Conservation (phyloP, 805 yeast species). For the Aciculoconidium aculeatum region DNA sequence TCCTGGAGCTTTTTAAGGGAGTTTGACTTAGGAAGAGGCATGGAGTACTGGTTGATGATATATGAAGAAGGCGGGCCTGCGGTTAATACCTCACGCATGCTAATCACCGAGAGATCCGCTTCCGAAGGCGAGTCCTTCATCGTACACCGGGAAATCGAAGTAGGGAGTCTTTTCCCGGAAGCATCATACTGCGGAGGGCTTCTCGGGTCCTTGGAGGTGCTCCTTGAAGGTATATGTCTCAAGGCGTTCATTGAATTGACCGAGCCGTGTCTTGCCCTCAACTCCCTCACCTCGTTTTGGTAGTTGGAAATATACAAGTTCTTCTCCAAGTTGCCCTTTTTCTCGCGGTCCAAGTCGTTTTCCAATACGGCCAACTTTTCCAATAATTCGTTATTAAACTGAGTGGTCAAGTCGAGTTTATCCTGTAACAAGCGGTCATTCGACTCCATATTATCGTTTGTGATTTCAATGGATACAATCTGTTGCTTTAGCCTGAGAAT, state of each 20-base stretch:
- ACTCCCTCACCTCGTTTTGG: conserved; percentile 23
- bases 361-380: conserved; percentile 40
- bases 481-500: conserved; percentile 20
- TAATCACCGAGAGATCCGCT: conserved; percentile 17
- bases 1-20: conserved; percentile 29
- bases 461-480: conserved; percentile 37
- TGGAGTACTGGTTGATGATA: conserved; percentile 3
- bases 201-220: too few species aligned
- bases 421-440: conserved; percentile 30
- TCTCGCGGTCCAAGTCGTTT: conserved; percentile 31
- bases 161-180: too few species aligned
- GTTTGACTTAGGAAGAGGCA: conserved; percentile 23
- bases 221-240: conserved; percentile 1
- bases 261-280: conserved; percentile 8
- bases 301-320: conserved; percentile 25
- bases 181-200: too few species aligned
- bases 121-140: too few species aligned
- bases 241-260: conserved; percentile 2
- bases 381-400: conserved; percentile 35
- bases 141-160: too few species aligned
- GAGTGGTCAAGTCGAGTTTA: conserved; percentile 29
- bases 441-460: conserved; percentile 35
- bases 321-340: conserved; percentile 17
- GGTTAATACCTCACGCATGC: conserved; percentile 19
- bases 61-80: conserved; percentile 27